phyloP scores from a whole-genome alignment of 352 stramenopile genomes.

The Phytophthora pluvialis region DNA sequence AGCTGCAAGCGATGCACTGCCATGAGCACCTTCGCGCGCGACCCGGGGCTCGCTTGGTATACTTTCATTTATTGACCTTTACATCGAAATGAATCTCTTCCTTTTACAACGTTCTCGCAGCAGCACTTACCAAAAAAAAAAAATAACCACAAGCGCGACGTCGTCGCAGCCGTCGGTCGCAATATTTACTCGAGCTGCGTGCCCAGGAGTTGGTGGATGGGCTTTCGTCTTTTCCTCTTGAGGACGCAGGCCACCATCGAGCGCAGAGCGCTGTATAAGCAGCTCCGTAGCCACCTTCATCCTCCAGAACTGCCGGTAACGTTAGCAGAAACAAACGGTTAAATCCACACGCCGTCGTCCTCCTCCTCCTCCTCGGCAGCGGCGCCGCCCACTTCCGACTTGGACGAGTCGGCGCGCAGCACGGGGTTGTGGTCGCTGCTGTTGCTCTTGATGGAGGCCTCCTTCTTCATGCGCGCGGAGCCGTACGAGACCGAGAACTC shows the following conservation, averaged over 20 bases:
- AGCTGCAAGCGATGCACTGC: not conserved
- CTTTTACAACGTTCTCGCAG: constrained; percentile 40
- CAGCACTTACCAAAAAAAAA: constrained; percentile 38
- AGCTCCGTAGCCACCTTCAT: constrained; percentile 13
- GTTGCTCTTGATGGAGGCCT: constrained; percentile 56
- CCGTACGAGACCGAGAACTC: constrained; percentile 79
- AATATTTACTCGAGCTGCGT: constrained; percentile 44
- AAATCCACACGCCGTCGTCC: constrained; percentile 83
- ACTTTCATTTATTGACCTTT: constrained; percentile 52
- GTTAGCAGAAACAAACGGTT: constrained; percentile 13
- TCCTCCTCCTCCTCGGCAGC: constrained; percentile 27
- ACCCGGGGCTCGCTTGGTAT: constrained; percentile 26
- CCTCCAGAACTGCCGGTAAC: not conserved
- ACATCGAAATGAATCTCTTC: constrained; percentile 49
- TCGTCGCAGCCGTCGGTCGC: constrained; percentile 28
- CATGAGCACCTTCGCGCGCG: too few species aligned
- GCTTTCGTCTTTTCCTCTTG: constrained; percentile 17
- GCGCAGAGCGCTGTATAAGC: constrained; percentile 17
- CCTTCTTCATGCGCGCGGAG: constrained; percentile 72
- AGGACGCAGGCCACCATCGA: constrained; percentile 9
- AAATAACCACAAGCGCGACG: constrained; percentile 30
- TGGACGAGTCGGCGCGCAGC: constrained; percentile 48
- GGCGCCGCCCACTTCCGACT: constrained; percentile 35
- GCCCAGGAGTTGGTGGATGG: constrained; percentile 15
- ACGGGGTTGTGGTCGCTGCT: constrained; percentile 44